Percentiles rank a stretch among this genome's conserved stretches.
Evolutionary conservation across 768 basidiomycete genomes (phyloP).

Genomic region (Leccinum sublutescens): DNA sequence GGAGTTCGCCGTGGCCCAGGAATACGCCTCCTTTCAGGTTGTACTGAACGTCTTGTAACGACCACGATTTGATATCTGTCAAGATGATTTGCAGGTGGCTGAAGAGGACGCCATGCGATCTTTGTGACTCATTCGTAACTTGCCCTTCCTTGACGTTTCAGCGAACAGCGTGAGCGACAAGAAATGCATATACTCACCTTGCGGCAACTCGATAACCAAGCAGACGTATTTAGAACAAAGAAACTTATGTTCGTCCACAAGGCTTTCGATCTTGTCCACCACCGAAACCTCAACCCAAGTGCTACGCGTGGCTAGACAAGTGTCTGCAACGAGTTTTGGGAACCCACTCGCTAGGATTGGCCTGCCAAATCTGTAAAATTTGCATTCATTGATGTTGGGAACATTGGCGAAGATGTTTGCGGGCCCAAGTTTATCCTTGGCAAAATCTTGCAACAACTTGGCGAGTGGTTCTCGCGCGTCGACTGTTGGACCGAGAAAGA

Average conservation of each 20-base stretch:
- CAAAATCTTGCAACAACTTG: background rate
- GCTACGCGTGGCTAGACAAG: no score
- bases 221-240: accelerated
- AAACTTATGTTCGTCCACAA: background rate
- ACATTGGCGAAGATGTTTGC: background rate
- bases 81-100: background rate
- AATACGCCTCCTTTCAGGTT: background rate
- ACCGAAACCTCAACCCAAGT: background rate
- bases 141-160: background rate
- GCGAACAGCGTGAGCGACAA: background rate
- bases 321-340: no score
- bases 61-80: background rate
- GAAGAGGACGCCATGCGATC: background rate
- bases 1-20: background rate
- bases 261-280: background rate
- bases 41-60: background rate
- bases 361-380: no score
- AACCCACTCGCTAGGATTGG: no score
- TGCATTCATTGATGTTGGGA: no score
- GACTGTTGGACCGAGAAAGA: background rate
- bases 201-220: background rate
- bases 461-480: background rate
- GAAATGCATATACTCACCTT: background rate
- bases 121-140: background rate
- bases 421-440: background rate